These are phyloP conservation scores for Plectosphaerella sp. DNA, from an alignment of 2,329 filamentous ascomycete species.

Conservation along the genomic window DNA sequence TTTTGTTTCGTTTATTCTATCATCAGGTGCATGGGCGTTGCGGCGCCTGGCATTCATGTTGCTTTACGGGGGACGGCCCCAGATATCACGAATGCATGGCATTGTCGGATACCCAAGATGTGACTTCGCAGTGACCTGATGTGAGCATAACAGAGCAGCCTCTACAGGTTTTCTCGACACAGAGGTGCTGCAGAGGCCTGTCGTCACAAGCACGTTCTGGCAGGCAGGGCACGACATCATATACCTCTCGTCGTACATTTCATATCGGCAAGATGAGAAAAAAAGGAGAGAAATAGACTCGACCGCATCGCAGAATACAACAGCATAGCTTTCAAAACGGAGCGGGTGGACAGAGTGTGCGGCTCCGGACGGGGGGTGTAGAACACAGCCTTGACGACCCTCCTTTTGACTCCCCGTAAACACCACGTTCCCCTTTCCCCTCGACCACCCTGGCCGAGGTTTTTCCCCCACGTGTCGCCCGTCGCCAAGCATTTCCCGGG, in stretches of 20 bases:
- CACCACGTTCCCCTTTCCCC: too few species aligned
- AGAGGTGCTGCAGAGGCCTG: not conserved
- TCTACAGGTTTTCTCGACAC: too few species aligned
- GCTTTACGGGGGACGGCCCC: not conserved
- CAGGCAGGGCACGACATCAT: not conserved
- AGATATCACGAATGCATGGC: not conserved
- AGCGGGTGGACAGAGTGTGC: not conserved
- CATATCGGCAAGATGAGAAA: not conserved
- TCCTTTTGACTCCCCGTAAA: too few species aligned
- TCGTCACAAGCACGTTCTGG: not conserved
- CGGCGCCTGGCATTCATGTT: slow-evolving; percentile 1
- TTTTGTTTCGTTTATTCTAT: not conserved
- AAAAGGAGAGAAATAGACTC: not conserved
- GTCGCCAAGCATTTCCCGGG: too few species aligned
- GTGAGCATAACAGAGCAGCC: too few species aligned
- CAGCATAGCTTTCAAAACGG: not conserved
- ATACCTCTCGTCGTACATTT: not conserved
- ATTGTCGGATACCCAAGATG: not conserved
- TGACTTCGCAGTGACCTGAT: too few species aligned
- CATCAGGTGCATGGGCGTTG: not conserved
- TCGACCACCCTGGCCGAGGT: too few species aligned
- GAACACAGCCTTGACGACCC: too few species aligned
- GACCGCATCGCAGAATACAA: not conserved
- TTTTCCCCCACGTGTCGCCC: too few species aligned
- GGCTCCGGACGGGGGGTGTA: too few species aligned